Percentiles rank a stretch among this genome's conserved stretches.
Conservation (phyloP, 2,329 filamentous ascomycete species). For the Pseudogymnoascus sp. region DNA sequence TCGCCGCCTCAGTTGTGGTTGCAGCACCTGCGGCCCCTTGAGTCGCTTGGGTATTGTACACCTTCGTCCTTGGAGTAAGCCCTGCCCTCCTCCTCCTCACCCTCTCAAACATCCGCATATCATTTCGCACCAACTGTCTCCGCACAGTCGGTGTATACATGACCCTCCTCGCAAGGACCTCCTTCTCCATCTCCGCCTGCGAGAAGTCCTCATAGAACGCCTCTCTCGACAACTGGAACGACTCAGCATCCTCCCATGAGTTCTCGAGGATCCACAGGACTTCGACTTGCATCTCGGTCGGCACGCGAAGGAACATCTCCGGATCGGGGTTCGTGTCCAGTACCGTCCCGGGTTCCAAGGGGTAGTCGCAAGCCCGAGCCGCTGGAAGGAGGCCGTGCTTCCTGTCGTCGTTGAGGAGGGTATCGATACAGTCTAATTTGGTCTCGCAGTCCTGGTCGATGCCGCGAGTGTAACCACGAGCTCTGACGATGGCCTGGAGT, state of each 20-base stretch:
- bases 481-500: background rate
- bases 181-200: background rate
- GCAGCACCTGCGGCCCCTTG: background rate
- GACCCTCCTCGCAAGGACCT: background rate
- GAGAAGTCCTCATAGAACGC: background rate
- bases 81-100: background rate
- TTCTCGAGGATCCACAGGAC: background rate
- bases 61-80: background rate
- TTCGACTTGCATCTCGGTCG: background rate
- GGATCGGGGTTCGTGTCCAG: background rate
- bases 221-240: background rate
- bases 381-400: background rate
- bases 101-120: background rate
- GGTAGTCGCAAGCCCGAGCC: background rate
- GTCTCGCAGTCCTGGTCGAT: background rate
- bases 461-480: background rate
- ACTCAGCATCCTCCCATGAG: background rate
- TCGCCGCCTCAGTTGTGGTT: background rate
- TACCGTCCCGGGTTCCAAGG: background rate
- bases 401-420: background rate
- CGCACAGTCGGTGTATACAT: background rate
- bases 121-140: background rate
- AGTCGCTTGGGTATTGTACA: background rate
- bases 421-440: background rate
- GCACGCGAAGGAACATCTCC: background rate